Base-by-base conservation (phyloP, 116 monocot genomes). In the Phalaenopsis hybrid region DNA sequence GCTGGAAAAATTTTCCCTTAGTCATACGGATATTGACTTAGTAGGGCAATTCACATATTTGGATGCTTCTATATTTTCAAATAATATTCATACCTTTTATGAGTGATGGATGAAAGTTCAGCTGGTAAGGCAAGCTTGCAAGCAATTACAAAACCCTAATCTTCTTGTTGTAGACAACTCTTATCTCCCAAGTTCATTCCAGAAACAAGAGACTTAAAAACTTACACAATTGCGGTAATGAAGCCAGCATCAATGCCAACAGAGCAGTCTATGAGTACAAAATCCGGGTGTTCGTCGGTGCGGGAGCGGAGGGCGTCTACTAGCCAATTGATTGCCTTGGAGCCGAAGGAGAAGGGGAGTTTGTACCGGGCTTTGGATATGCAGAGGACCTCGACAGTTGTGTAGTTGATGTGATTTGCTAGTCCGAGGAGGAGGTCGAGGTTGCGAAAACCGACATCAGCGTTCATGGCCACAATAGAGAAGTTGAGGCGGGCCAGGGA, bases 171-270 rank as follows among this genome's bases (percentile, higher is more conserved):
- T 61, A n/a, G 61, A 21, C 61, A 61, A 61, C n/a, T 20, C 18
- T 61, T 12, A 52, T 52, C 11, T 12, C 52, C 10, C 13, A 52
- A 12, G 3, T 52, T 52, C 52, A 12, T 52, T 52, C 12, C 3
- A 11, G 13, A 3, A 52, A 12, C 12, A 52, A 52, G 52, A 52
- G 52, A 52, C 12, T 52, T 52, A 3, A 52, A 52, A 10, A 52
- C 52, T 12, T 13, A 52, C 52, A 25, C 25, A 65, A 63, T 97
- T 76, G 97, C 97, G 18, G 97, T 97, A 55, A 97, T 86, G 81
- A 97, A 97, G 0, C 97, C 97, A 4, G 97, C 97, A 72, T 97
- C 94, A 41, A 97, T 91, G 34, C 97, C 97, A 6, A 94, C 97
- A 0, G 97, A 94, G 74, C 94, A 97, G 79, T 97, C 97, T 59